Evolutionary conservation across 108 stramenopile genomes (phyloP).

Genomic region (Skeletonema costatum): DNA sequence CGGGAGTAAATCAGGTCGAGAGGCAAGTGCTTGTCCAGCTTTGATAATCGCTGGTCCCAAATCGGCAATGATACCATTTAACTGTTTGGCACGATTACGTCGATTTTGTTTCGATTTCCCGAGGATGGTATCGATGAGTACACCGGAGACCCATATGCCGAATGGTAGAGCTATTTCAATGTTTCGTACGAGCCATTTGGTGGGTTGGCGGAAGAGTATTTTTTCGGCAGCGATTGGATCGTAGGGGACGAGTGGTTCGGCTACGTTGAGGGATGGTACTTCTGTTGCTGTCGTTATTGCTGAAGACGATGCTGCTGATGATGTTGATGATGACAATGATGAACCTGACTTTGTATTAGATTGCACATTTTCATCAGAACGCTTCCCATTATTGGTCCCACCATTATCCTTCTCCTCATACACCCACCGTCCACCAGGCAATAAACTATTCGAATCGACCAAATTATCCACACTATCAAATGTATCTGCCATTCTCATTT

Average conservation of each 20-base stretch:
- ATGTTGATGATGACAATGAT: background rate
- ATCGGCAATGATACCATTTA: slow-evolving; percentile 73
- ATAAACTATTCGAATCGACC: slow-evolving; percentile 42
- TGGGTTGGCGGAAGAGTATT: slow-evolving; percentile 84
- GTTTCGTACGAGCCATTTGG: slow-evolving; percentile 93
- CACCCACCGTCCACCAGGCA: slow-evolving; percentile 43
- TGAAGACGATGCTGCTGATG: background rate
- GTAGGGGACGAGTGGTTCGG: slow-evolving; percentile 90
- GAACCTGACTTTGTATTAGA: background rate
- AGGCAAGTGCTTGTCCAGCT: slow-evolving; percentile 91
- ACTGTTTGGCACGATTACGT: slow-evolving; percentile 69
- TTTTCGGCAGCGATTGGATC: slow-evolving; percentile 84
- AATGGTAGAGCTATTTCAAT: slow-evolving; percentile 91
- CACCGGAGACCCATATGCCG: slow-evolving; percentile 77
- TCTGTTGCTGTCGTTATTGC: background rate
- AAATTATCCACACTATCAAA: slow-evolving; percentile 51
- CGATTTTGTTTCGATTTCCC: slow-evolving; percentile 54
- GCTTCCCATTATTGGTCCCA: background rate
- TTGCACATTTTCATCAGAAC: background rate
- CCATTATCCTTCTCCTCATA: background rate
- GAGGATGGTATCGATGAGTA: slow-evolving; percentile 73
- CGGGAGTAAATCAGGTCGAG: slow-evolving; percentile 92
- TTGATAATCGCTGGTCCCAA: slow-evolving; percentile 96
- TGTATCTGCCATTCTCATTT: slow-evolving; percentile 47
- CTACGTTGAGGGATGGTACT: slow-evolving; percentile 59